Evolutionary conservation across 352 stramenopile genomes (phyloP), one percentile per base, ranked within the genome.

Genomic region (Globisporangium splendens): DNA sequence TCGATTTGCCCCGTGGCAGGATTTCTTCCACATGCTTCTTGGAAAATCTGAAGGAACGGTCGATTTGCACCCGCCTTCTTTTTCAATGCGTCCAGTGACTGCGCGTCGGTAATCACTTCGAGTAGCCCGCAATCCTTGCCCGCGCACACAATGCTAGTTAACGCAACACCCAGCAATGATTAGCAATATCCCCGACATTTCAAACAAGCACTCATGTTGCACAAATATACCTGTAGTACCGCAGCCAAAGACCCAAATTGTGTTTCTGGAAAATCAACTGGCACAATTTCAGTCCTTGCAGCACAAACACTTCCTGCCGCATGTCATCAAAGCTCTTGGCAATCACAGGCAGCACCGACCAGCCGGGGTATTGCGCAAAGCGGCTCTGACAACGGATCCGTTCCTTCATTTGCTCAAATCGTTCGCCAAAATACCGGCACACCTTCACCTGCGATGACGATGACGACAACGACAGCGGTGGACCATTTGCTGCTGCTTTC

Each of bases 241-340:
- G 80, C 39, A 98, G 73, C 88, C 88, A 98, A 12, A 98, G 73
- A 47, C 96, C 75, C 8, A 87, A 58, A 15, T 86, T 73, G 46
- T 96, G 86, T 58, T 95, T 94, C 57, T 91, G 75, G 61, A 98
- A 99, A 68, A 97, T 97, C 52, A 97, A 81, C 41, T 93, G 75
- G 57, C 94, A 98, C 33, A 98, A 68, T 44, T 93, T 83, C 44
- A 99, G 95, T 0, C 98, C 77, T 71, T 98, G 93, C 65, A 98
- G 85, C 8, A 97, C 86, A 72, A 98, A 98, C 8, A 97, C 91
- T 63, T 99, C 96, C 72, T 99, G 96, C 6, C 96, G 78, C 70
- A 99, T 86, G 71, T 99, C 96, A 68, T 99, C 96, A 59, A 98
- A 98, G 20, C 90, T 98, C 72, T 99, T 99, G 3, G 98, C 92